Base-by-base conservation (phyloP, 768 basidiomycete genomes). In the Rubroboletus pulcherrimus region DNA sequence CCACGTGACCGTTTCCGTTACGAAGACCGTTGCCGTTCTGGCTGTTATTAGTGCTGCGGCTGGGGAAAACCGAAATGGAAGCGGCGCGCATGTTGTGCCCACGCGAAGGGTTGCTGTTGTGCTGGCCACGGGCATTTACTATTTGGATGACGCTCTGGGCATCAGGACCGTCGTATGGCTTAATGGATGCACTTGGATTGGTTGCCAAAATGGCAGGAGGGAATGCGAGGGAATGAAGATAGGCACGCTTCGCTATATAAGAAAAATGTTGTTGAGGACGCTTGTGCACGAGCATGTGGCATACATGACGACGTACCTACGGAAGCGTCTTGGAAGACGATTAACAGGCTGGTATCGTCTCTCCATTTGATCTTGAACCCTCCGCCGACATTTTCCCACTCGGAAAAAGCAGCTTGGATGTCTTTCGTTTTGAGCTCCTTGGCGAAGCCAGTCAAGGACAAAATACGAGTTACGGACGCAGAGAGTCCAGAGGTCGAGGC, bases 311-410 rank as follows among this genome's bases (percentile, higher is more conserved):
- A 81, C 95, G 78, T 68, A 98, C 97, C 96, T 42, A 89, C 80
- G 46, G 81, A 77, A 53, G 97, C 85, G 74, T 98, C 97, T 60
- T 83, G 82, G 70, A 99, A 99, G 53, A 99, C 97, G 63, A 97
- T 89, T 64, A 95, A 76, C 39, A 96, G 89, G 68, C 91, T 95
- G 37, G 92, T 93, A 73, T 99, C 97, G 73, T 99, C 95, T 64
- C 85, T 82, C 97, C 97, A 99, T 72, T 99, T 99, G 71, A 99
- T 95, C 81, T 95, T 93, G 78, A 96, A 97, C 24, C 97, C 97
- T 30, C 96, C 97, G 54, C 78, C 83, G 50, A 86, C 77, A 56
- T 75, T 80, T 65, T 97, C 93, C 82, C 89, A 98, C 43, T 94
- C 93, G 48, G 86, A 78, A 72, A 98, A 97, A 43, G 93, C 89